Evolutionary conservation across 352 stramenopile genomes (phyloP).

Genomic region (Phytopythium aichiense): DNA sequence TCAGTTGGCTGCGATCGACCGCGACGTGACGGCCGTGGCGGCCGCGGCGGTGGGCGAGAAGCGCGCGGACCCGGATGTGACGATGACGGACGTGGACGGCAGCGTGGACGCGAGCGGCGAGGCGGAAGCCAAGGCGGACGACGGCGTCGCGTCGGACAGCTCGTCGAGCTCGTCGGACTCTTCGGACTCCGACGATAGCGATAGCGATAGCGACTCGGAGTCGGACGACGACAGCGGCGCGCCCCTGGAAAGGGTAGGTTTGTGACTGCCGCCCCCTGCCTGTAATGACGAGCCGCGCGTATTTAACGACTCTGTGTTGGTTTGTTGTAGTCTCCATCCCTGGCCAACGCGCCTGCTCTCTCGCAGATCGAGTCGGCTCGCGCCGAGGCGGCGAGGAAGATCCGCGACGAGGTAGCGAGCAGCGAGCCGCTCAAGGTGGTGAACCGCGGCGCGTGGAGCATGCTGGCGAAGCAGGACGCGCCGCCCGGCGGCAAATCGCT

Average conservation of each 20-base stretch:
- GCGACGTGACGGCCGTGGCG: constrained; percentile 15
- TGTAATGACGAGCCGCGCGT: constrained; percentile 1
- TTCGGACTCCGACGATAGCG: constrained; percentile 73
- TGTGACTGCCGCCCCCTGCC: constrained; percentile 16
- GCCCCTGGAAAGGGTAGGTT: constrained; percentile 84
- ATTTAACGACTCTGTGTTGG: constrained; percentile 11
- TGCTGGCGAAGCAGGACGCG: constrained; percentile 76
- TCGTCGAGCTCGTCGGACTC: constrained; percentile 81
- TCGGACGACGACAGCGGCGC: constrained; percentile 68
- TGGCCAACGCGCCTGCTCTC: constrained; percentile 47
- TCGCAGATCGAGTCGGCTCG: constrained; percentile 43
- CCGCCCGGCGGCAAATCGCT: constrained; percentile 37
- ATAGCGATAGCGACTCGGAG: constrained; percentile 85
- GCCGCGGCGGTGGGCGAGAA: constrained; percentile 15
- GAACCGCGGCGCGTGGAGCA: constrained; percentile 80
- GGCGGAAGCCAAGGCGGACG: constrained; percentile 25
- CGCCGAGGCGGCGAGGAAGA: constrained; percentile 70
- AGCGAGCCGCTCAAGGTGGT: constrained; percentile 73
- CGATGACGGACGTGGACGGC: constrained; percentile 44
- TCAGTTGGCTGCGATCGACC: constrained; percentile 72
- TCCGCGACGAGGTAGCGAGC: constrained; percentile 58
- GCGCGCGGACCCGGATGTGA: constrained; percentile 38
- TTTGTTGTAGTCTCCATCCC: constrained; percentile 44
- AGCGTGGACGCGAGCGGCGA: constrained; percentile 24
- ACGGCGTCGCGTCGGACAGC: constrained; percentile 49